Percentiles rank a stretch among this genome's conserved stretches.
Conservation (phyloP, 2,329 filamentous ascomycete species). For the Fusarium citri region DNA sequence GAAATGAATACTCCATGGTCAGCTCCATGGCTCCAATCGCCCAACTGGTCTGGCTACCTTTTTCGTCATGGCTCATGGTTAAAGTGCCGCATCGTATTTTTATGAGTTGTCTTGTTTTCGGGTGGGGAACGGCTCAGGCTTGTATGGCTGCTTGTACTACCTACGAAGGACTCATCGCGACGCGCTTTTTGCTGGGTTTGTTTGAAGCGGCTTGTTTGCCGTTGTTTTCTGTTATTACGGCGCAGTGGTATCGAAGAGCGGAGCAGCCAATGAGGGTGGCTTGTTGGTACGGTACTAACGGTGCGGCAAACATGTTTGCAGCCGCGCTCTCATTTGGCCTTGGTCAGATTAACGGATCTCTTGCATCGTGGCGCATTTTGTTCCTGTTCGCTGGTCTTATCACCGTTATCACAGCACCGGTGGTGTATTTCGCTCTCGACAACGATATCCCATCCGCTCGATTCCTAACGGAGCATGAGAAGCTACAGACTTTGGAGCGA, state of each 20-base stretch:
- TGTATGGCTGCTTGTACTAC: conserved; percentile 60
- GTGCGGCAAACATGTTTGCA: conserved; percentile 67
- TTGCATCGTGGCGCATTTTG: conserved; percentile 59
- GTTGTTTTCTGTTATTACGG: conserved; percentile 60
- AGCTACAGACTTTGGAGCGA: conserved; percentile 75
- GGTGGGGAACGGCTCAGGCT: conserved; percentile 58
- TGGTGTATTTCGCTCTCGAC: conserved; percentile 71
- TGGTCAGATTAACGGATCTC: conserved; percentile 59
- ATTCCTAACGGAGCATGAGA: conserved; percentile 73
- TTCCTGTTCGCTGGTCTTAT: conserved; percentile 72
- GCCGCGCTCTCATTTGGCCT: conserved; percentile 67
- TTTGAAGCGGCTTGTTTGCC: conserved; percentile 65
- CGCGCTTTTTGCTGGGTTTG: conserved; percentile 61
- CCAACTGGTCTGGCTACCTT: conserved; percentile 70
- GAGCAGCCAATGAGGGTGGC: conserved; percentile 73
- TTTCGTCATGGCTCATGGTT: conserved; percentile 70
- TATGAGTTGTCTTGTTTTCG: conserved; percentile 62
- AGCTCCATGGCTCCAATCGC: conserved; percentile 69
- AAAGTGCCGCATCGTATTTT: conserved; percentile 69
- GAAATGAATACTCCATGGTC: conserved; percentile 67
- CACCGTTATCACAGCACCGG: conserved; percentile 67
- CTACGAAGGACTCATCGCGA: conserved; percentile 61
- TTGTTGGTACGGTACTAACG: conserved; percentile 75
- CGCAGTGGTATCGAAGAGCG: conserved; percentile 59
- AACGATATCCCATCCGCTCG: conserved; percentile 67